phyloP scores from a whole-genome alignment of 2,329 filamentous ascomycete species.

The Aspergillus viridinutans region DNA sequence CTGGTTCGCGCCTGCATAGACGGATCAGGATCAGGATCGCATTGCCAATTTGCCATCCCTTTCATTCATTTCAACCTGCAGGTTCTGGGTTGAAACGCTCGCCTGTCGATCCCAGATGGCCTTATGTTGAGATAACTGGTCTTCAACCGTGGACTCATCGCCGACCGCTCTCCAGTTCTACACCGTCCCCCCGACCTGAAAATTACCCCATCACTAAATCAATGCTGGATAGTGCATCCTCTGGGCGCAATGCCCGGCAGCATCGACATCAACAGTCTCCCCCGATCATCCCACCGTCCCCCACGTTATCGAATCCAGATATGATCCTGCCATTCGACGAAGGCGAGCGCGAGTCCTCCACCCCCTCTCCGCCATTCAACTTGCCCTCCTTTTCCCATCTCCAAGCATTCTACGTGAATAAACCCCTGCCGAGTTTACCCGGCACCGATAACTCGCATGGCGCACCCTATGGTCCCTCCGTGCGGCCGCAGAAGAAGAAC shows the following conservation, averaged over 20 bases:
- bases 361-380: conserved; percentile 50
- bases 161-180: neutral
- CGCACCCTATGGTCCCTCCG: neutral
- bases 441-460: conserved; percentile 3
- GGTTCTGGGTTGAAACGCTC: neutral
- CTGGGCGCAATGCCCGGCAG: conserved; percentile 13
- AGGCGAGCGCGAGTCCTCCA: conserved; percentile 45
- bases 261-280: conserved; percentile 12
- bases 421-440: conserved; percentile 11
- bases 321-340: conserved; percentile 84
- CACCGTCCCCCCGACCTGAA: neutral
- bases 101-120: conserved; percentile 5
- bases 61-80: conserved; percentile 5
- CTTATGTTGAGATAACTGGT: conserved; percentile 2
- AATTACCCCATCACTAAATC: conserved; percentile 2
- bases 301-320: conserved; percentile 86
- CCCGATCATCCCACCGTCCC: conserved; percentile 58
- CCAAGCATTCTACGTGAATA: conserved; percentile 30
- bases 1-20: conserved; percentile 7
- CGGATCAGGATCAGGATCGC: conserved; percentile 1
- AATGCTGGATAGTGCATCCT: conserved; percentile 9
- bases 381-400: conserved; percentile 44
- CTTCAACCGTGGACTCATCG: neutral
- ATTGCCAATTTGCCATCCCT: conserved; percentile 1
- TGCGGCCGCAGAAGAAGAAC: conserved; percentile 24